A percentile compares a stretch with the other conserved stretches of the same genome.
Evolutionary conservation across 192 early-diverging fungal genomes (phyloP).

Genomic region (Coemansia sp.): DNA sequence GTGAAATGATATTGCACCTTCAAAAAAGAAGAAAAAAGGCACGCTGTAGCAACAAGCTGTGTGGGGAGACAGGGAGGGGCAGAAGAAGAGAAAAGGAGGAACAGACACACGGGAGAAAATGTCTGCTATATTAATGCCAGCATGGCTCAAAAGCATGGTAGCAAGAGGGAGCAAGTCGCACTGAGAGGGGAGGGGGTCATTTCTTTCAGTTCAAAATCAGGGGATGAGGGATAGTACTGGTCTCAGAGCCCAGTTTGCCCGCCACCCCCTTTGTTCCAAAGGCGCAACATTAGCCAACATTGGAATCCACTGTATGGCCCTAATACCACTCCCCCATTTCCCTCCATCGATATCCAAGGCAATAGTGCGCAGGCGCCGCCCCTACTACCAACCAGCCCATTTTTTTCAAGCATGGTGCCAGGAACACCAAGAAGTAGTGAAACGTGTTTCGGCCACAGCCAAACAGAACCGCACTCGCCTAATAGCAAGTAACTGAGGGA

Average conservation of each 20-base stretch:
- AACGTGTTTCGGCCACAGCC: slow-evolving; percentile 4
- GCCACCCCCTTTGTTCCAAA: background rate
- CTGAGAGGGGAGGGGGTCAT: background rate
- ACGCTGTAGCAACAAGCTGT: background rate
- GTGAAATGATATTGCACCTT: background rate
- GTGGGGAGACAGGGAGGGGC: background rate
- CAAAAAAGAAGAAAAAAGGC: background rate
- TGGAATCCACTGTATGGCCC: background rate
- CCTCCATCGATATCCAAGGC: background rate
- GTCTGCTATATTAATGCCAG: background rate
- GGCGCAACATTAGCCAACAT: background rate
- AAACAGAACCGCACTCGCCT: background rate
- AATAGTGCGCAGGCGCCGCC: background rate
- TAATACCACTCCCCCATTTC: background rate
- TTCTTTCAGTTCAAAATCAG: background rate
- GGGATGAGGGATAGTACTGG: background rate
- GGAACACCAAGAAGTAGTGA: slow-evolving; percentile 1
- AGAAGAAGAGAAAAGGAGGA: background rate
- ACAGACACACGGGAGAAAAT: background rate
- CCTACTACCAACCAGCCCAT: background rate
- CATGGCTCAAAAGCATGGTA: background rate
- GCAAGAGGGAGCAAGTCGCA: background rate
- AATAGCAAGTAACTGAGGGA: background rate
- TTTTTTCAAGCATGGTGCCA: background rate
- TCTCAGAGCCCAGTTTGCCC: background rate